Conservation (phyloP, 2,329 filamentous ascomycete species). For the Pseudogymnoascus sp. region DNA sequence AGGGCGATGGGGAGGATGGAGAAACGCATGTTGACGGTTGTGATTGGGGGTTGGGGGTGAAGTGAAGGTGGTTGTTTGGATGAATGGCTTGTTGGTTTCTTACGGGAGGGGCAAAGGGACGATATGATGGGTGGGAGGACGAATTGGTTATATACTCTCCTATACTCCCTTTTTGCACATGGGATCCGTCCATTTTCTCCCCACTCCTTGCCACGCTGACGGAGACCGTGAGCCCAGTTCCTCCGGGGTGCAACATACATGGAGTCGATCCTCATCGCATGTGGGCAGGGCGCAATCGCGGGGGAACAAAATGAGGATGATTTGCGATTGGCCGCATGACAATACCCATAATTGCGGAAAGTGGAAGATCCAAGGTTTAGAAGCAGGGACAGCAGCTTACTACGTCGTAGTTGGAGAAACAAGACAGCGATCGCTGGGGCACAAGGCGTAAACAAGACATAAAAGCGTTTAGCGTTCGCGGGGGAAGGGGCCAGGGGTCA, state of each 20-base stretch:
- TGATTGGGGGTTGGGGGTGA: not conserved
- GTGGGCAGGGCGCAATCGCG: slow-evolving; percentile 1
- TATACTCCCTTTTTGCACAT: not conserved
- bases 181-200: not conserved
- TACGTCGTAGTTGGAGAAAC: not conserved
- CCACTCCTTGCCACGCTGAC: not conserved
- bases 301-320: not conserved
- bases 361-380: not conserved
- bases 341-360: slow-evolving; percentile 4
- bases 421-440: not conserved
- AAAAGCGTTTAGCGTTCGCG: slow-evolving; percentile 4
- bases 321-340: not conserved
- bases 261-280: not conserved
- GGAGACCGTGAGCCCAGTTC: not conserved
- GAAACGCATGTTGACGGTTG: slow-evolving; percentile 17
- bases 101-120: not conserved
- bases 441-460: slow-evolving; percentile 2
- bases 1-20: slow-evolving; percentile 14
- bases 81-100: not conserved
- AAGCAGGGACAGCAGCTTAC: not conserved
- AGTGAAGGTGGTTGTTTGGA: not conserved
- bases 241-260: not conserved
- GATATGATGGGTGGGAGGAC: not conserved
- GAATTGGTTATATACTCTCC: slow-evolving; percentile 3
- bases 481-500: not conserved